Evolutionary conservation across 2,329 filamentous ascomycete species (phyloP), one percentile per base, ranked within the genome.

Genomic region (Drechslera avenae): DNA sequence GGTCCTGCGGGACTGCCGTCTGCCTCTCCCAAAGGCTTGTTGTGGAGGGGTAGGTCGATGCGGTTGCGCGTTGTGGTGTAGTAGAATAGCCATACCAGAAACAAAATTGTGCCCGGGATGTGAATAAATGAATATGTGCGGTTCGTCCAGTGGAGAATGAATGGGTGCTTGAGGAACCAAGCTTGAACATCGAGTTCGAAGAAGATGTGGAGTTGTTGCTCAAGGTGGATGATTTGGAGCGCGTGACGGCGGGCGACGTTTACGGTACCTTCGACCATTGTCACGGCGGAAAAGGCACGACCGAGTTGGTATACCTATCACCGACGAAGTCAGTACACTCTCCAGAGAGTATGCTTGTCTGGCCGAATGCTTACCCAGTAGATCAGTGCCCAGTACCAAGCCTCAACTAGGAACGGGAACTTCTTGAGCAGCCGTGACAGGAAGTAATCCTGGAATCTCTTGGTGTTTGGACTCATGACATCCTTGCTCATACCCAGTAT

Each of bases 111-210:
- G 12, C 86, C 87, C 0, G 87, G 88, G 50, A 90, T 90, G 70
- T 90, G 88, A 63, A 91, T 89, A 73, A 89, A 90, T 5, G 86
- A 89, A 73, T 90, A 90, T 21, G 83, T 80, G 64, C 86, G 81
- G 73, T 90, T 90, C 61, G 86, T 88, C 82, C 82, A 89, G 59
- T 78, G 82, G 77, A 91, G 81, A 34, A 87, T 62, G 21, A 75
- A 66, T 1, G 84, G 80, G 43, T 80, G 79, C 16, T 74, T 69
- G 41, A 85, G 73, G 65, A 85, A 83, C 69, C 76, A 81, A 28
- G 71, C 70, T 72, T 90, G 87, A 37, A 90, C 79, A 10, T 75
- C 75, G 3, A 83, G 73, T 69, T 90, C 87, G 75, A 80, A 78
- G 70, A 89, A 90, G 23, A 90, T 80, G 50, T 82, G 79, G 2